Percentiles rank a stretch among this genome's conserved stretches.
These are phyloP conservation scores for Cryptosporidium parvum DNA, from an alignment of 169 alveolate species.

Conservation along the genomic window DNA sequence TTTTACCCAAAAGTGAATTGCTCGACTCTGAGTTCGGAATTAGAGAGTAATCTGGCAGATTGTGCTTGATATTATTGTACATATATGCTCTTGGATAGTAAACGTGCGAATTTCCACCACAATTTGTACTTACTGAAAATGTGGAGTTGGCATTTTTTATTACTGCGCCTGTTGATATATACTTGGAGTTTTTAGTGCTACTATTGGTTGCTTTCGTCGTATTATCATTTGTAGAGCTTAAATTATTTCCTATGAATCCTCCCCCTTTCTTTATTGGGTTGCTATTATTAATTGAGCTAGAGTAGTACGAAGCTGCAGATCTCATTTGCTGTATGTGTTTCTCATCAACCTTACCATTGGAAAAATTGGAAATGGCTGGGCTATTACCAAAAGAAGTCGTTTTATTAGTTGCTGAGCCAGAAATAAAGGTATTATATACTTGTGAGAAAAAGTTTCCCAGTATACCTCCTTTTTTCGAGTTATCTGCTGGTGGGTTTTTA, in stretches of 20 bases:
- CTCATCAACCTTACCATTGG: slow-evolving; percentile 25
- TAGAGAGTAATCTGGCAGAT: neutral
- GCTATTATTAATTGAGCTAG: neutral
- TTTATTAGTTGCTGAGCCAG: slow-evolving; percentile 34
- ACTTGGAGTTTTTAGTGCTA: neutral
- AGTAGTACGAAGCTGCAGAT: slow-evolving; percentile 42
- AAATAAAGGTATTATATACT: slow-evolving; percentile 49
- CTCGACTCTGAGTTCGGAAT: slow-evolving; percentile 9
- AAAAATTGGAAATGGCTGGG: neutral
- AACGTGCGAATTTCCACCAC: slow-evolving; percentile 35
- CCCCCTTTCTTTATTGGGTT: neutral
- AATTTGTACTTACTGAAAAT: slow-evolving; percentile 5
- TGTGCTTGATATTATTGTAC: slow-evolving; percentile 12
- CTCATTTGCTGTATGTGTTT: slow-evolving; percentile 59
- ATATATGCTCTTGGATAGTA: slow-evolving; percentile 68
- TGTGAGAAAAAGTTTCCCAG: slow-evolving; percentile 61
- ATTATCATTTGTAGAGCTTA: slow-evolving; percentile 1
- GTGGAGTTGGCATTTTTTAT: slow-evolving; percentile 24
- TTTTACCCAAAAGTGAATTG: neutral
- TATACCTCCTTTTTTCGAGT: slow-evolving; percentile 8
- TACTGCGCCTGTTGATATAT: slow-evolving; percentile 10
- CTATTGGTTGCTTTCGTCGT: neutral
- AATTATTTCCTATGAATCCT: neutral
- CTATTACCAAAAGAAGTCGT: neutral
- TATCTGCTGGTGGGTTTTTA: neutral